Conservation (phyloP, 768 basidiomycete genomes). For the Lactarius tabidus region DNA sequence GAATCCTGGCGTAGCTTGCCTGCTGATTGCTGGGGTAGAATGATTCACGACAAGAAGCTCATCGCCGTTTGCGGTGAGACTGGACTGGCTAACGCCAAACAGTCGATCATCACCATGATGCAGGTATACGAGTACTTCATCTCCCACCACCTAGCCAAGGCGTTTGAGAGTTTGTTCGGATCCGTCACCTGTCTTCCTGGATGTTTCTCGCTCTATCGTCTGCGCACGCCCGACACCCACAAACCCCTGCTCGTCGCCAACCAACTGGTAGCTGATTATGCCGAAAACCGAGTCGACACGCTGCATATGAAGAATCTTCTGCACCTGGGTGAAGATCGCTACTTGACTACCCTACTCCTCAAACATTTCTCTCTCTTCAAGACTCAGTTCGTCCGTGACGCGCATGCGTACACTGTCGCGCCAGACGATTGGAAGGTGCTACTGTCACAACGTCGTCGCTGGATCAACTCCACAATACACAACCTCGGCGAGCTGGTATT, state of each 20-base stretch:
- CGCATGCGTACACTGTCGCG: constrained; percentile 91
- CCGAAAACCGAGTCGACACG: constrained; percentile 94
- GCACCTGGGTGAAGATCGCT: constrained; percentile 98
- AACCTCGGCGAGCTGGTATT: constrained; percentile 92
- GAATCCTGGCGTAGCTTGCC: neutral
- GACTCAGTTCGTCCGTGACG: constrained; percentile 93
- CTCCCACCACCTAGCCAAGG: constrained; percentile 97
- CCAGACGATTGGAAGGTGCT: constrained; percentile 94
- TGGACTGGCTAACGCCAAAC: constrained; percentile 85
- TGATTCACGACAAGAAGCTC: constrained; percentile 95
- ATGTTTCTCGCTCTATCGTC: constrained; percentile 96
- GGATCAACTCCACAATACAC: constrained; percentile 99
- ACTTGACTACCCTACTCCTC: constrained; percentile 90
- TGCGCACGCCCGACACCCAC: constrained; percentile 91
- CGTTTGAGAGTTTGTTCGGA: constrained; percentile 94
- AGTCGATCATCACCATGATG: constrained; percentile 96
- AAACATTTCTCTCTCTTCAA: constrained; percentile 94
- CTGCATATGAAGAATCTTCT: constrained; percentile 98
- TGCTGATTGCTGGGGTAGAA: constrained; percentile 44
- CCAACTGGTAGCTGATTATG: constrained; percentile 86
- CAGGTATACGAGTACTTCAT: constrained; percentile 99
- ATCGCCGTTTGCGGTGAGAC: constrained; percentile 97
- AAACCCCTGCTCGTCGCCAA: constrained; percentile 93
- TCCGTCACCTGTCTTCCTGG: constrained; percentile 98
- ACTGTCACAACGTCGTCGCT: constrained; percentile 93